phyloP scores from a whole-genome alignment of 345 rosid genomes.

The Firmiana major region DNA sequence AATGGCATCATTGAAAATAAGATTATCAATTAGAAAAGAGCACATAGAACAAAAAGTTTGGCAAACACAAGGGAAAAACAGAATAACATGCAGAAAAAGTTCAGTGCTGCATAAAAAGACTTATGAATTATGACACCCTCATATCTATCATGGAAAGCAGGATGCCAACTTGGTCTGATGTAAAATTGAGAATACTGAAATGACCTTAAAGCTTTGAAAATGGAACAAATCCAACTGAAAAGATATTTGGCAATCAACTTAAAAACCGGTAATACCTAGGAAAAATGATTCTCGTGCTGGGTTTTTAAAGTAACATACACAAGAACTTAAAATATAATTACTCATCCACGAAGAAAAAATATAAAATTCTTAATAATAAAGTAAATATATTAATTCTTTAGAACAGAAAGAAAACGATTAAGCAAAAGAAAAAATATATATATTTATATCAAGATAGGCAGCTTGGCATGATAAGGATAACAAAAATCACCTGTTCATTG shows the following conservation, averaged over 20 bases:
- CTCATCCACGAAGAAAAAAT: neutral
- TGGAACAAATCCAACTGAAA: neutral
- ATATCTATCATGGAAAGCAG: neutral
- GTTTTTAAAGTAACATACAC: neutral
- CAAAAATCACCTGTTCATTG: slow-evolving; percentile 64
- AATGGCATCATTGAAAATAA: neutral
- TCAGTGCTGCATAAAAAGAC: neutral
- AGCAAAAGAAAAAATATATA: neutral
- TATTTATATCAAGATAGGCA: neutral
- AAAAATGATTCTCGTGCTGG: neutral
- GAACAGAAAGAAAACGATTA: neutral
- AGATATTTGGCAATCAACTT: neutral
- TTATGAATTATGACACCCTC: neutral
- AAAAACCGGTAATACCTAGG: neutral
- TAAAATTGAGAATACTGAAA: neutral
- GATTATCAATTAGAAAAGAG: slow-evolving; percentile 1
- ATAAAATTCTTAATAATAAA: neutral
- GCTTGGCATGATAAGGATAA: neutral
- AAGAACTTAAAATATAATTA: neutral
- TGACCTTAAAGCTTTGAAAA: neutral
- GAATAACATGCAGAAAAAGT: slow-evolving; percentile 2
- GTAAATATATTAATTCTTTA: neutral
- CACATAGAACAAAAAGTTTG: neutral
- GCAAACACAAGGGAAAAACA: neutral
- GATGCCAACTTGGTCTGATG: neutral